Base-by-base conservation (phyloP, 1,284 basidiomycete species). In the Bondarzewia mesenterica region DNA sequence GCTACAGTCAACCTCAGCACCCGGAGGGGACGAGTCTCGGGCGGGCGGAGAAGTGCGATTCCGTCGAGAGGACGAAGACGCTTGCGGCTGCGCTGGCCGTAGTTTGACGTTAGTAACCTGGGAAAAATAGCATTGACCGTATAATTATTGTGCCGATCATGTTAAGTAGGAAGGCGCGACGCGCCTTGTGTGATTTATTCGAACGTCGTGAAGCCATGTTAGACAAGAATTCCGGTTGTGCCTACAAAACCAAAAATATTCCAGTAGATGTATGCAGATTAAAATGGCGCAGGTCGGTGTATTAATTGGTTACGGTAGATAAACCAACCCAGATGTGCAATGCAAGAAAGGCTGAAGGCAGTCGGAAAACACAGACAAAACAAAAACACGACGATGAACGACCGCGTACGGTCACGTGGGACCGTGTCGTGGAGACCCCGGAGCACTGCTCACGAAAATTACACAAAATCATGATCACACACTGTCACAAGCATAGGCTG, bases 21-120 rank as follows among this genome's bases (percentile, higher is more conserved):
- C 12, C 15, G 18, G 12, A 18, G 42, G 47, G 15, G 42, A 44
- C n/a, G 27, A 44, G 15, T 18, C 8, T 22, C n/a, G 36, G 15
- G 27, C 18, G n/a, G 35, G 42, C 4, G 42, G 7, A 42, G 20
- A 18, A 15, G 42, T 57, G 21, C n/a, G n/a, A n/a, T 32, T 29
- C 29, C 14, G 21, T 38, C 21, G 15, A 21, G 18, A 37, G 20
- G 20, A 35, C 12, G 18, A 29, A n/a, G 21, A 43, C 20, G 15
- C n/a, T 42, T 48, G 46, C 8, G 43, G 43, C 7, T 32, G n/a
- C 16, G 40, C 42, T 4, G 47, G 47, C 3, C 47, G 41, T 20
- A 49, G 35, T 27, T 49, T 49, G 14, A 49, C 47, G 8, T 42
- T 42, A 7, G 47, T 41, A 12, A 49, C 47, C 47, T 49, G 25